Evolutionary conservation across 768 basidiomycete genomes (phyloP).

Genomic region (Lanmaoa rubissima): DNA sequence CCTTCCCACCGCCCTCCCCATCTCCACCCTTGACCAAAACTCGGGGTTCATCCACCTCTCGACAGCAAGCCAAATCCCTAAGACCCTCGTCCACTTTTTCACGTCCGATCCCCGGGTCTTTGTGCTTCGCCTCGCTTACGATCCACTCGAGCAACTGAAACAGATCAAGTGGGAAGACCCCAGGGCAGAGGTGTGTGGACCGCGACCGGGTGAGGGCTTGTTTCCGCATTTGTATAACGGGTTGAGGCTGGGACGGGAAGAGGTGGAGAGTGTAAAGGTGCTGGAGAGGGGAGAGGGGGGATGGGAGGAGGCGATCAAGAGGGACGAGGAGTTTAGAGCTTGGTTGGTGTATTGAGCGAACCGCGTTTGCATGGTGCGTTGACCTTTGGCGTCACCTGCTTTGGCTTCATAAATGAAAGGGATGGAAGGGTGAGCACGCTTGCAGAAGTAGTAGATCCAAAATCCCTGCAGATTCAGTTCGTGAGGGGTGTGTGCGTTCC

Average conservation of each 20-base stretch:
- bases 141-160: conserved; percentile 29
- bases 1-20: conserved; percentile 46
- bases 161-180: conserved; percentile 51
- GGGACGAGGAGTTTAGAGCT: conserved; percentile 6
- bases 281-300: conserved; percentile 24
- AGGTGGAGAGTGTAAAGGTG: conserved; percentile 42
- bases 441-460: background rate
- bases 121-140: conserved; percentile 45
- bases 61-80: conserved; percentile 47
- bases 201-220: conserved; percentile 42
- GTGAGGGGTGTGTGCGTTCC: background rate
- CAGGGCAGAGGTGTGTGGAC: conserved; percentile 39
- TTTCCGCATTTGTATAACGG: conserved; percentile 58
- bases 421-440: background rate
- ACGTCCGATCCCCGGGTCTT: conserved; percentile 36
- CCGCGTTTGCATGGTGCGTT: too few species aligned
- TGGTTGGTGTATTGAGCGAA: conserved; percentile 37
- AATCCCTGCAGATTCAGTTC: too few species aligned
- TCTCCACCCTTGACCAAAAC: conserved; percentile 46
- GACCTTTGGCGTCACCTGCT: too few species aligned
- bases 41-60: conserved; percentile 58
- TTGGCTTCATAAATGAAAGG: background rate
- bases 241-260: conserved; percentile 40
- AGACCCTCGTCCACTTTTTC: conserved; percentile 50
- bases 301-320: conserved; percentile 35